These are phyloP conservation scores for Aegilops tauschii DNA, from an alignment of 176 grass and related monocot genomes.

Conservation along the genomic window DNA sequence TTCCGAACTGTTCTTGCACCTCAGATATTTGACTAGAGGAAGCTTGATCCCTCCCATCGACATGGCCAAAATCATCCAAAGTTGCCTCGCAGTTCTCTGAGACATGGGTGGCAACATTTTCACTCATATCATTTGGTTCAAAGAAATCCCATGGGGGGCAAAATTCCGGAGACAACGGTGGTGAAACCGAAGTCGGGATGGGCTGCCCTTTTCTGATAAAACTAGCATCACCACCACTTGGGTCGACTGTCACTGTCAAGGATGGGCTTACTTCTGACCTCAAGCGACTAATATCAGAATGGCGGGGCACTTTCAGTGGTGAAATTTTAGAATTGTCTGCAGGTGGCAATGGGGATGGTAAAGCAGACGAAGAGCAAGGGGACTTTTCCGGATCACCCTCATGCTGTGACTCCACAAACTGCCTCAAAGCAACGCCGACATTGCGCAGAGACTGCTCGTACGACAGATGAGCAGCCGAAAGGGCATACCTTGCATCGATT, in stretches of 20 bases:
- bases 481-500: conserved; percentile 54
- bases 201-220: conserved; percentile 28
- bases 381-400: conserved; percentile 27
- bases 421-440: conserved; percentile 41
- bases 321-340: conserved; percentile 12
- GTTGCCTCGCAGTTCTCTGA: background rate
- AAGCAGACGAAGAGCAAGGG: conserved; percentile 39
- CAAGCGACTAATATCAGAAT: conserved; percentile 39
- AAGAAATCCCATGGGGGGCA: conserved; percentile 66
- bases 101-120: conserved; percentile 5
- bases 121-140: conserved; percentile 31
- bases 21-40: conserved; percentile 12
- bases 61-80: background rate
- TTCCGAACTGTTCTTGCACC: background rate
- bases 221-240: conserved; percentile 1
- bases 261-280: conserved; percentile 23
- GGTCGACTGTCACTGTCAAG: conserved; percentile 40
- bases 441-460: conserved; percentile 54
- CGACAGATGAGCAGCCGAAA: conserved; percentile 51
- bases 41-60: conserved; percentile 8
- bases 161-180: background rate
- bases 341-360: conserved; percentile 23
- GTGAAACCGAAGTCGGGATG: background rate
- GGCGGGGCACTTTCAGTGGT: background rate
- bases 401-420: conserved; percentile 40